Evolutionary conservation across 345 rosid species (phyloP), one percentile per base, ranked within the genome.

Genomic region (Melastoma malabathricum): DNA sequence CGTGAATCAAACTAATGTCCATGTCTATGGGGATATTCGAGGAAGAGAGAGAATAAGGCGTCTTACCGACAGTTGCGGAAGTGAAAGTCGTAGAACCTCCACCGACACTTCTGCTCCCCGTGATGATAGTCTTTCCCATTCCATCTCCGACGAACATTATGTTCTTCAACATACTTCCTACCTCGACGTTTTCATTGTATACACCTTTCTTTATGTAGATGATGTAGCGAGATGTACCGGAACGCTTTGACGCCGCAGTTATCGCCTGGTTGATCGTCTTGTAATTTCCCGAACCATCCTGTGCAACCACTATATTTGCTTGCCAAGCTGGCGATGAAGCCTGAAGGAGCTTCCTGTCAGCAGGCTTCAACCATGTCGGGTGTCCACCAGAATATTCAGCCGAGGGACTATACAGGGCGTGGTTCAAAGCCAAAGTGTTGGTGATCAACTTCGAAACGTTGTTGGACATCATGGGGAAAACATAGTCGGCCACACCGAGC

Each of bases 271-370:
- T 65, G 10, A 89, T 68, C 18, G 86, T 89, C 64, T 50, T 69
- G 43, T 62, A 70, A 20, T 71, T 63, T 18, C 97, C 95, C 1
- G 95, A 89, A 10, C 93, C 95, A 45, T 89, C 97, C 64, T 78
- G 72, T 4, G 95, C 95, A 55, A 89, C 95, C 54, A 81, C 87
- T 1, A 82, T 55, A 20, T 85, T 75, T 13, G 81, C 81, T 9
- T 15, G 13, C 34, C 70, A 18, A 14, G 69, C 69, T 1, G 77
- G 58, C 3, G 31, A 27, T 3, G 31, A 27, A 27, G 31, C 31
- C 31, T 6, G 6, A 27, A 27, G 31, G 31, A 27, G 31, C 31
- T 27, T 27, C 31, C 95, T 55, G 59, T 80, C 92, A 17, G 84
- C 84, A 13, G 79, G 49, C 18, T 57, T 78, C 20, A 89, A 77